Evolutionary conservation across 2,329 filamentous ascomycete species (phyloP).

Genomic region (Aspergillus sp.): DNA sequence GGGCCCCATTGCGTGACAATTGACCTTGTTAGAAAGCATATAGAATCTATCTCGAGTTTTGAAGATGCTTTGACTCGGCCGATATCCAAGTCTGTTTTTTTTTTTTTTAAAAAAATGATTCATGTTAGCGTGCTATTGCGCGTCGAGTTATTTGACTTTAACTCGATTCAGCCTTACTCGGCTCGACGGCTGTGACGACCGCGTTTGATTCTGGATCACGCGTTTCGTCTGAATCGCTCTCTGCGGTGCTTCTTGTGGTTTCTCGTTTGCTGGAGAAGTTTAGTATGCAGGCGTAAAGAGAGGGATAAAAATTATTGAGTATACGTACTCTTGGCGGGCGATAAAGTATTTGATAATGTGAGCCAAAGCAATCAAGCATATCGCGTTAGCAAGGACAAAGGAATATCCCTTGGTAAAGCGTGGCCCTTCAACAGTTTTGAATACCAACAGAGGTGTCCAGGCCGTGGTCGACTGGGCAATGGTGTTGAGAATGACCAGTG

Average conservation of each 20-base stretch:
- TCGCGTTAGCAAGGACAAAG: constrained; percentile 41
- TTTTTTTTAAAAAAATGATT: neutral
- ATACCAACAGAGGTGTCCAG: constrained; percentile 57
- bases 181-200: neutral
- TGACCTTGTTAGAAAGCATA: neutral
- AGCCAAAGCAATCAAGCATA: constrained; percentile 35
- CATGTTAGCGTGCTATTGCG: constrained; percentile 3
- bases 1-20: constrained; percentile 13
- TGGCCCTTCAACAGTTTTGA: constrained; percentile 47
- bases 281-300: neutral
- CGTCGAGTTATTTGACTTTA: neutral
- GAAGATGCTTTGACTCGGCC: neutral
- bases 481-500: constrained; percentile 52
- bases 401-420: constrained; percentile 46
- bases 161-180: neutral
- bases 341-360: constrained; percentile 23
- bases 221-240: constrained; percentile 8
- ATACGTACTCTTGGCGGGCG: constrained; percentile 15
- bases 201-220: constrained; percentile 2
- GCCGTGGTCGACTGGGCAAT: constrained; percentile 57
- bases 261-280: constrained; percentile 1
- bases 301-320: neutral
- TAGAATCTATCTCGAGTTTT: neutral
- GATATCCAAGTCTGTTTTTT: neutral
- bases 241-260: neutral